Conservation (phyloP, 495 filamentous ascomycete genomes). For the Penicillium subrubescens region DNA sequence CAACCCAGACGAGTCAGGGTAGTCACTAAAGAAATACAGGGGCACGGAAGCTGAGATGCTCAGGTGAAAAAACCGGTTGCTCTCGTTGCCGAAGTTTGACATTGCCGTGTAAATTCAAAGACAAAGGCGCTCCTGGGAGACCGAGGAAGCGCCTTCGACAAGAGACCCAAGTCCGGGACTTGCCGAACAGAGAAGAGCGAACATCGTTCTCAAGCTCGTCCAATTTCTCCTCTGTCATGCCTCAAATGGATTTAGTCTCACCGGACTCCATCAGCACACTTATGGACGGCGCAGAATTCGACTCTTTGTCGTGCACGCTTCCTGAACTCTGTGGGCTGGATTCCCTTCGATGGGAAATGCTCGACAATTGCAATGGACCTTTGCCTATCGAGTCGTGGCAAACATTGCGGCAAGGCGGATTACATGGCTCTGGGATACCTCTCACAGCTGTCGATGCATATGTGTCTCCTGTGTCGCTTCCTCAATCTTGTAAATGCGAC, state of each 20-base stretch:
- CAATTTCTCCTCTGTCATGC: slow-evolving; percentile 3
- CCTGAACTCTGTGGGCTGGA: slow-evolving; percentile 20
- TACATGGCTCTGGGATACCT: slow-evolving; percentile 3
- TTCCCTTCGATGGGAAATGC: slow-evolving; percentile 18
- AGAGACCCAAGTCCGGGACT: slow-evolving; percentile 5
- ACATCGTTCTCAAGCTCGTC: slow-evolving; percentile 14
- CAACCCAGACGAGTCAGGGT: background rate
- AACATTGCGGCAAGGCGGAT: background rate
- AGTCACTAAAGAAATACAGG: slow-evolving; percentile 10
- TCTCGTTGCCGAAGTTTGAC: slow-evolving; percentile 23
- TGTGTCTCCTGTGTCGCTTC: slow-evolving; percentile 17
- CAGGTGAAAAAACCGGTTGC: slow-evolving; percentile 31
- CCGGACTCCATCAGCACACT: slow-evolving; percentile 8
- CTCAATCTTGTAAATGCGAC: slow-evolving; percentile 29
- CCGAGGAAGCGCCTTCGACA: slow-evolving; percentile 25
- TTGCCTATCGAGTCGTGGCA: slow-evolving; percentile 21
- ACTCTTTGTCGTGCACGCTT: slow-evolving; percentile 19
- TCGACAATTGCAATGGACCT: slow-evolving; percentile 16
- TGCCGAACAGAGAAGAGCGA: slow-evolving; percentile 4
- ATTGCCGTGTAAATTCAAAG: slow-evolving; percentile 30
- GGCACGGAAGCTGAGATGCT: slow-evolving; percentile 31
- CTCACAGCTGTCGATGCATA: slow-evolving; percentile 9
- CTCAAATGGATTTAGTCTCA: background rate
- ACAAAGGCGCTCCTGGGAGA: slow-evolving; percentile 29
- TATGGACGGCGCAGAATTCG: slow-evolving; percentile 5